Evolutionary conservation across 2,329 filamentous ascomycete genomes (phyloP), one percentile per base, ranked within the genome.

Genomic region (Botrytis cinerea): DNA sequence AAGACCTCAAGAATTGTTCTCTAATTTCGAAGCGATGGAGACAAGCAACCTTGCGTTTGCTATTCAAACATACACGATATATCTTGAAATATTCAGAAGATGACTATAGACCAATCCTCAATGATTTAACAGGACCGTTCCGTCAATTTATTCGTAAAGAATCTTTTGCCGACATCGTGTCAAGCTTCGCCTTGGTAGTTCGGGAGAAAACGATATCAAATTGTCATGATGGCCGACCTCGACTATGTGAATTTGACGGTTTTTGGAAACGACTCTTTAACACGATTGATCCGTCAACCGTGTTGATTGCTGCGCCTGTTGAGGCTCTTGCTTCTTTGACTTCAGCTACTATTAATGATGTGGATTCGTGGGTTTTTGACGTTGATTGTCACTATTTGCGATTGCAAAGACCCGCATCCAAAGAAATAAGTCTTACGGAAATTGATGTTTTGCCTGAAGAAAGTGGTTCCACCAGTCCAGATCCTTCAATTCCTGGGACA

Each of bases 331-430:
- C 90, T 1, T 85, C 85, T 0, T 83, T 93, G 67, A 82, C 91
- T 7, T 87, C 87, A 28, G 87, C 87, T 8, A 84, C 84, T 73
- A 83, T 92, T 43, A 86, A 87, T 68, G 83, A 88, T 57, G 84
- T 84, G 16, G 88, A 92, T 78, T 83, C 84, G 8, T 92, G 90
- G 89, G 86, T 86, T 38, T 93, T 92, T 77, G 85, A 89, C 72
- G 88, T 89, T 75, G 85, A 86, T 10, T 86, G 88, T 71, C 91
- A 93, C 77, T 85, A 91, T 59, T 80, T 93, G 10, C 84, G 85
- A 70, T 80, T 89, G 45, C 77, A 82, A 69, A 72, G 71, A 54
- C 67, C 70, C 46, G 38, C 57, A 38, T 61, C n/a, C 62, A 60
- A 64, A n/a, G 32, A 46, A 61, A 18, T 46, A 66, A 45, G 18